Evolutionary conservation across 176 grass and related monocot species (phyloP).

Genomic region (Alopecurus myosuroides): DNA sequence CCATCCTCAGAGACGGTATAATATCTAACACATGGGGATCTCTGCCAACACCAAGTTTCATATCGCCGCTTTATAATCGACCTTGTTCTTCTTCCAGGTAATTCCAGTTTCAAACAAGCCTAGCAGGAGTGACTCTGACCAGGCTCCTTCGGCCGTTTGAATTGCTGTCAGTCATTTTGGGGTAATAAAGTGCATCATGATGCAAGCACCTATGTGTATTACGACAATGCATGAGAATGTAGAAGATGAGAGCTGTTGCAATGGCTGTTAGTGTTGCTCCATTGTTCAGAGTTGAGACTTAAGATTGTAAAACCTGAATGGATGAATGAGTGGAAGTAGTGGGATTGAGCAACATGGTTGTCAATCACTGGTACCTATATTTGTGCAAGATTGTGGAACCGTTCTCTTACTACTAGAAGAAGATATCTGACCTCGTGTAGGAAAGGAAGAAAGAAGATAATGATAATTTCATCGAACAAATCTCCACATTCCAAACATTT

Average conservation of each 20-base stretch:
- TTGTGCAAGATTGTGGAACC: not conserved
- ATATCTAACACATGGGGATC: not conserved
- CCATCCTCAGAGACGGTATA: constrained; percentile 65
- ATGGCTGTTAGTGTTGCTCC: not conserved
- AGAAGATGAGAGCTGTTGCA: not conserved
- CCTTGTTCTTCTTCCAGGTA: constrained; percentile 31
- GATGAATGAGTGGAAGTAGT: not conserved
- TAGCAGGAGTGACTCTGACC: constrained; percentile 59
- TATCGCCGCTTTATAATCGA: not conserved
- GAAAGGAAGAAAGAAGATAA: not conserved
- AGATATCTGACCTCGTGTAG: not conserved
- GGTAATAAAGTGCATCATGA: constrained; percentile 11
- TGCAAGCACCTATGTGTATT: not conserved
- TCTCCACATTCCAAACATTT: not conserved
- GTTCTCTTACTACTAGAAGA: not conserved
- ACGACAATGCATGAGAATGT: not conserved
- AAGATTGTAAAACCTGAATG: not conserved
- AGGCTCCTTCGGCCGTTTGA: not conserved
- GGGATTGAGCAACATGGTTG: not conserved
- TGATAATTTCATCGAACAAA: not conserved
- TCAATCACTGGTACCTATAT: not conserved
- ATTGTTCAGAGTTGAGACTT: not conserved
- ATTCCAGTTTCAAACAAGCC: constrained; percentile 74
- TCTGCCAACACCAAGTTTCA: not conserved
- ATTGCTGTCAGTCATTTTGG: not conserved